Evolutionary conservation across 1,284 basidiomycete species (phyloP).

Genomic region (Leccinum pallidistipes): DNA sequence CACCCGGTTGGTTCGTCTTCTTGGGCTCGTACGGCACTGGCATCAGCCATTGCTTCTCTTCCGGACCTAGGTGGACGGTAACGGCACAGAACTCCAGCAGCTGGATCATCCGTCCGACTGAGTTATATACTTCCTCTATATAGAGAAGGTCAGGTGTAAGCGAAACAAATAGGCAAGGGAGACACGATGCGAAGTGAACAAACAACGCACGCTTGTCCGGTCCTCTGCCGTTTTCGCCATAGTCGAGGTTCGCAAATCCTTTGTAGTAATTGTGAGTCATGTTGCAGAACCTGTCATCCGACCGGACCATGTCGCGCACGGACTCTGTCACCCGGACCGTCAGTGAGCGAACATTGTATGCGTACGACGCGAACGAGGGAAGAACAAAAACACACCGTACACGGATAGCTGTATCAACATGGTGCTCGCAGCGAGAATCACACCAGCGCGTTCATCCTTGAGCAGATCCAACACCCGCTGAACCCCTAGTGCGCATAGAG

Average conservation of each 20-base stretch:
- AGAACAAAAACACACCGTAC: slow-evolving; percentile 20
- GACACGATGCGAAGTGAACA: neutral
- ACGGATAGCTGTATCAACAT: slow-evolving; percentile 12
- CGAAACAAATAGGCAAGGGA: too few species aligned
- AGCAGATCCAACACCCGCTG: slow-evolving; percentile 19
- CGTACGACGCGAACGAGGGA: neutral
- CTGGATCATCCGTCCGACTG: slow-evolving; percentile 26
- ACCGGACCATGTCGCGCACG: slow-evolving; percentile 20
- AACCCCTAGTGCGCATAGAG: slow-evolving; percentile 13
- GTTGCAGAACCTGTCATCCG: slow-evolving; percentile 12
- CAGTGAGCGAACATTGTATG: neutral
- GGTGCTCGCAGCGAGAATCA: slow-evolving; percentile 18
- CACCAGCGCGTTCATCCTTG: slow-evolving; percentile 16
- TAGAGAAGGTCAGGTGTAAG: too few species aligned
- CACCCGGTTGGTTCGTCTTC: slow-evolving; percentile 7
- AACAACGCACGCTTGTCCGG: neutral
- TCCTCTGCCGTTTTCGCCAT: slow-evolving; percentile 6
- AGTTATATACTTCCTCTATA: slow-evolving; percentile 27
- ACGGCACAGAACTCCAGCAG: slow-evolving; percentile 14
- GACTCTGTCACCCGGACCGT: slow-evolving; percentile 6
- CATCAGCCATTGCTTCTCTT: slow-evolving; percentile 8
- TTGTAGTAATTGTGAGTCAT: slow-evolving; percentile 24
- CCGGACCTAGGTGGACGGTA: slow-evolving; percentile 13
- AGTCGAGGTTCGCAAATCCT: slow-evolving; percentile 17
- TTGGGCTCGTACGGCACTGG: slow-evolving; percentile 9